Percentiles rank a stretch among this genome's conserved stretches.
Conservation (phyloP, 805 yeast species). For the Candida xyloterini region DNA sequence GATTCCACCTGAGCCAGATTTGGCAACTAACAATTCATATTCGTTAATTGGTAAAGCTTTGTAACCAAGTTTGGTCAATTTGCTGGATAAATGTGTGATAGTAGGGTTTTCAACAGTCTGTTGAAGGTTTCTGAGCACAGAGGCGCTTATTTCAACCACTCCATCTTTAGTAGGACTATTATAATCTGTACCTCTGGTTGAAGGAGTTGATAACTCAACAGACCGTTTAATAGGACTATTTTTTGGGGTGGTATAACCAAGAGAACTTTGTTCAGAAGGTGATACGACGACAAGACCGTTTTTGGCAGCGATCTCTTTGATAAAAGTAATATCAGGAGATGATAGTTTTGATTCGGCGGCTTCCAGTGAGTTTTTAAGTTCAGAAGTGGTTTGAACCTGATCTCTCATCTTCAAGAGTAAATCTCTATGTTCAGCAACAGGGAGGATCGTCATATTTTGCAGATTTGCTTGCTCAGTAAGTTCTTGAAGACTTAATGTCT, state of each 20-base stretch:
- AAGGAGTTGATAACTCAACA: slow-evolving; percentile 3
- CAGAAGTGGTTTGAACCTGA: too few relatives aligned
- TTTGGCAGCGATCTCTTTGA: slow-evolving; percentile 24
- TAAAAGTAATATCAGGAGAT: slow-evolving; percentile 27
- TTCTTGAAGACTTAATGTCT: background rate
- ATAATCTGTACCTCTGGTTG: background rate
- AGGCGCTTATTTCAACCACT: slow-evolving; percentile 33
- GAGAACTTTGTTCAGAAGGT: background rate
- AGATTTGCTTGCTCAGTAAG: slow-evolving; percentile 21
- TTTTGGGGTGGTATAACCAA: slow-evolving; percentile 3
- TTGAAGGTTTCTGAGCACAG: slow-evolving; percentile 25
- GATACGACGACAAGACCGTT: slow-evolving; percentile 10
- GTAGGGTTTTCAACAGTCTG: slow-evolving; percentile 26
- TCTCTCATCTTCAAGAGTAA: background rate
- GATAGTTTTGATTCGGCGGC: slow-evolving; percentile 14
- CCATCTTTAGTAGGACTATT: slow-evolving; percentile 33
- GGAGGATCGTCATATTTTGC: slow-evolving; percentile 11
- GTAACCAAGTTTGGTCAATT: slow-evolving; percentile 26
- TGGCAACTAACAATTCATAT: slow-evolving; percentile 18
- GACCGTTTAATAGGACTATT: slow-evolving; percentile 1
- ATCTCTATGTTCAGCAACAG: slow-evolving; percentile 9
- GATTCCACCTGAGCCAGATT: slow-evolving; percentile 6
- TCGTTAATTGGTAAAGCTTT: slow-evolving; percentile 22
- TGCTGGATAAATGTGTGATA: slow-evolving; percentile 24
- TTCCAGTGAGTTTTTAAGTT: slow-evolving; percentile 3